Evolutionary conservation across 139 green algal genomes (phyloP).

Genomic region (Closterium sp.): DNA sequence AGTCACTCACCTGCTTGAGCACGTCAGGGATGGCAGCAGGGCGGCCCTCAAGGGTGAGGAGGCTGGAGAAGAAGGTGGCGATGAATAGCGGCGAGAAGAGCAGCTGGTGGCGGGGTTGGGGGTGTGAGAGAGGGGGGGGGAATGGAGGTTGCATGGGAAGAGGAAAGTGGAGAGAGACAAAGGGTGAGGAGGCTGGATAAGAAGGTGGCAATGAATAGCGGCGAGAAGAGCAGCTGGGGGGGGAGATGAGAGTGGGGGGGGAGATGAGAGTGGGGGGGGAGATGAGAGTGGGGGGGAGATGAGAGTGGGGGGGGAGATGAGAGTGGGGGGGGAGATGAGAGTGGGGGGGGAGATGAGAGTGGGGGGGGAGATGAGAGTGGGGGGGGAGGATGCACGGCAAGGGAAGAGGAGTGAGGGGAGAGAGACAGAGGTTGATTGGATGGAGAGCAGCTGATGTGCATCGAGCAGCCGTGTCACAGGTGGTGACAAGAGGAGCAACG

Average conservation of each 20-base stretch:
- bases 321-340: too few relatives aligned
- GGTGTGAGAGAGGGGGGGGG: too few relatives aligned
- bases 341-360: too few relatives aligned
- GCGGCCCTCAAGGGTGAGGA: constrained; percentile 72
- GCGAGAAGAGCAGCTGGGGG: not conserved
- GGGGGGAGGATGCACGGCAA: too few relatives aligned
- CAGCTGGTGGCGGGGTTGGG: constrained; percentile 72
- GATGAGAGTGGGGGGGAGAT: too few relatives aligned
- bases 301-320: too few relatives aligned
- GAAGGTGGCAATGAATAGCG: not conserved
- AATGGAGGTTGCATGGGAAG: not conserved
- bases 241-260: too few relatives aligned
- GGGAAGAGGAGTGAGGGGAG: too few relatives aligned
- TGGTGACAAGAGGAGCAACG: too few relatives aligned
- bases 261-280: too few relatives aligned
- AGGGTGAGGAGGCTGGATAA: constrained; percentile 56
- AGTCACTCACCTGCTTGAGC: constrained; percentile 65
- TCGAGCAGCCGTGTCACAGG: not conserved
- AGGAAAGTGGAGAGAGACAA: constrained; percentile 47
- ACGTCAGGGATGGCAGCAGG: constrained; percentile 62
- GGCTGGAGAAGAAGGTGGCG: constrained; percentile 68
- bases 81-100: constrained; percentile 90
- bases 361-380: too few relatives aligned
- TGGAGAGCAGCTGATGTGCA: not conserved
- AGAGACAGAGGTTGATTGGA: too few relatives aligned